phyloP scores from a whole-genome alignment of 2,329 filamentous ascomycete genomes.

The Sclerotinia minor region DNA sequence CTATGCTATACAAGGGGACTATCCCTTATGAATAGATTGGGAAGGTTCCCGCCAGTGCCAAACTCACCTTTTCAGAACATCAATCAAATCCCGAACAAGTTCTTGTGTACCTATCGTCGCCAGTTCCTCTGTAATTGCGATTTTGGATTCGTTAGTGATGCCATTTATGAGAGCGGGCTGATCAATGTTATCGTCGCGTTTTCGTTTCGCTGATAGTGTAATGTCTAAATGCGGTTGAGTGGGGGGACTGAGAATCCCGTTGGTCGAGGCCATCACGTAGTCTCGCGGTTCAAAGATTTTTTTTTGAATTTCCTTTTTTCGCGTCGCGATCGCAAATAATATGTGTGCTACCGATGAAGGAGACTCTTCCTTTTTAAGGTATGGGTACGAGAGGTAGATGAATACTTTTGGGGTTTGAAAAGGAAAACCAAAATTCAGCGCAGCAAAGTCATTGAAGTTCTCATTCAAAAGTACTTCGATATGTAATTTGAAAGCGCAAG shows the following conservation, averaged over 20 bases:
- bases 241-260: constrained; percentile 47
- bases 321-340: constrained; percentile 31
- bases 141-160: constrained; percentile 31
- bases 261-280: constrained; percentile 41
- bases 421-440: constrained; percentile 21
- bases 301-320: constrained; percentile 26
- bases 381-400: constrained; percentile 10
- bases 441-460: constrained; percentile 18
- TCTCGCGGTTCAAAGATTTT: constrained; percentile 24
- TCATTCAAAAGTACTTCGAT: constrained; percentile 17
- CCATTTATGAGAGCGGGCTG: constrained; percentile 37
- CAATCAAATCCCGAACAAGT: constrained; percentile 47
- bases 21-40: constrained; percentile 2
- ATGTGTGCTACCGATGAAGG: constrained; percentile 24
- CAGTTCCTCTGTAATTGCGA: constrained; percentile 26
- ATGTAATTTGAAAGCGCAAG: constrained; percentile 2
- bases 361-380: constrained; percentile 10
- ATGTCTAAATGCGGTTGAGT: constrained; percentile 38
- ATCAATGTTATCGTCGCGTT: constrained; percentile 55
- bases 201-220: constrained; percentile 53
- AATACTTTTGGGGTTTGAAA: constrained; percentile 3
- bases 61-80: constrained; percentile 48
- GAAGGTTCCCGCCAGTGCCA: background rate
- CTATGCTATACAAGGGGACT: constrained; percentile 7
- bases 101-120: constrained; percentile 41